Evolutionary conservation across 176 grass and related monocot genomes (phyloP).

Genomic region (Themeda triandra): DNA sequence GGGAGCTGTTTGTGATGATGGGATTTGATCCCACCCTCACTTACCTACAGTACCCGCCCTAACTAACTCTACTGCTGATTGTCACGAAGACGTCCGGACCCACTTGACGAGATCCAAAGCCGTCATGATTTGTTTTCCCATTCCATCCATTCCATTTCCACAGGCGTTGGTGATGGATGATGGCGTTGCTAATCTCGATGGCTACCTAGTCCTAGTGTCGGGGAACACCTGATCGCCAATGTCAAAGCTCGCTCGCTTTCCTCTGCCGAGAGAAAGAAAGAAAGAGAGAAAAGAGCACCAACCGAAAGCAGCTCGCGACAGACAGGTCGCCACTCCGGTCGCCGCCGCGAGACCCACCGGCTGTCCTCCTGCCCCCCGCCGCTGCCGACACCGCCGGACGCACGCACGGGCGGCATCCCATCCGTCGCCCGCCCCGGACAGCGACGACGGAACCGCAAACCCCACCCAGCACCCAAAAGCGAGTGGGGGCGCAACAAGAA

Average conservation of each 20-base stretch:
- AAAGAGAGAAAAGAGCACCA: neutral
- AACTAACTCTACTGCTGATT: slow-evolving; percentile 7
- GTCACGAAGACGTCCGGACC: neutral
- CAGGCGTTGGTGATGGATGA: too few species aligned
- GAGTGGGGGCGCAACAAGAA: too few species aligned
- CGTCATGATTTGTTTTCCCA: neutral
- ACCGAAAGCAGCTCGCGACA: slow-evolving; percentile 15
- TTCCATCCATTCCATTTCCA: too few species aligned
- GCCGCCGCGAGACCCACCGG: slow-evolving; percentile 36
- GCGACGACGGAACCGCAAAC: slow-evolving; percentile 29
- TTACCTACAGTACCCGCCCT: neutral
- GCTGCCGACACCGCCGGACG: slow-evolving; percentile 48
- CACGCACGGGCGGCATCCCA: neutral
- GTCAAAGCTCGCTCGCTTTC: slow-evolving; percentile 18
- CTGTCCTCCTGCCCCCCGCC: slow-evolving; percentile 35
- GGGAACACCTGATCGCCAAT: slow-evolving; percentile 23
- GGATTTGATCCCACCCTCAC: neutral
- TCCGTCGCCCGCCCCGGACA: slow-evolving; percentile 14
- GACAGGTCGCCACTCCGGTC: slow-evolving; percentile 4
- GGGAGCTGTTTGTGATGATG: too few species aligned
- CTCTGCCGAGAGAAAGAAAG: neutral
- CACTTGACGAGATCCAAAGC: neutral
- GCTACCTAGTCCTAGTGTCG: neutral
- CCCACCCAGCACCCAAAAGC: neutral
- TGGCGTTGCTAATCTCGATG: too few species aligned